A percentile compares a stretch with the other conserved stretches of the same genome.
Conservation (phyloP, 2,329 filamentous ascomycete species). For the Ceratocystis diversiconidia region DNA sequence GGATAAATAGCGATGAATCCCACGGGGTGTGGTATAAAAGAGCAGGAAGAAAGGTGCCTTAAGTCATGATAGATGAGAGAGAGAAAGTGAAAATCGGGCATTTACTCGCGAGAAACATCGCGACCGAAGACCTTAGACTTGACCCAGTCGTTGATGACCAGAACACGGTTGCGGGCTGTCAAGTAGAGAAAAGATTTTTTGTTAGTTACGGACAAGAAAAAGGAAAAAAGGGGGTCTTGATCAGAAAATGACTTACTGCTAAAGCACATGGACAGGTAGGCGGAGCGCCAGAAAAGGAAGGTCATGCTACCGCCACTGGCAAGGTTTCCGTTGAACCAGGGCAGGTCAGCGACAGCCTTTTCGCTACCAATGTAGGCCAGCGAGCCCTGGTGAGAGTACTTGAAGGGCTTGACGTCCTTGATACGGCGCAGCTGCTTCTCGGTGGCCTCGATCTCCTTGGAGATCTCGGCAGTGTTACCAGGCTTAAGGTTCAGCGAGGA, state of each 20-base stretch:
- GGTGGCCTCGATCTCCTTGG: slow-evolving; percentile 64
- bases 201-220: neutral
- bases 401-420: slow-evolving; percentile 93
- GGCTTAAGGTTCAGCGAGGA: slow-evolving; percentile 45
- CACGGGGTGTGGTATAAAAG: neutral
- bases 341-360: slow-evolving; percentile 92
- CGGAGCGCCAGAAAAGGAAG: slow-evolving; percentile 96
- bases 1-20: neutral
- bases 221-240: neutral
- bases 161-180: slow-evolving; percentile 76
- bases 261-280: slow-evolving; percentile 99
- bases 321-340: slow-evolving; percentile 93
- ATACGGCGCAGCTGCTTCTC: slow-evolving; percentile 78
- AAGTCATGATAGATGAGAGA: neutral
- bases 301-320: slow-evolving; percentile 86
- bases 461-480: slow-evolving; percentile 52
- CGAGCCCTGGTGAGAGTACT: slow-evolving; percentile 95
- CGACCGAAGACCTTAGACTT: slow-evolving; percentile 96
- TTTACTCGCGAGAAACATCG: slow-evolving; percentile 74
- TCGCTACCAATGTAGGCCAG: slow-evolving; percentile 97
- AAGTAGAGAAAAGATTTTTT: neutral
- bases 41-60: neutral
- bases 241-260: slow-evolving; percentile 58
- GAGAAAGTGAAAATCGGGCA: neutral
- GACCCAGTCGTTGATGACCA: slow-evolving; percentile 88